These are phyloP conservation scores for Cyclocybe cylindracea DNA, from an alignment of 768 basidiomycete species.

Conservation along the genomic window DNA sequence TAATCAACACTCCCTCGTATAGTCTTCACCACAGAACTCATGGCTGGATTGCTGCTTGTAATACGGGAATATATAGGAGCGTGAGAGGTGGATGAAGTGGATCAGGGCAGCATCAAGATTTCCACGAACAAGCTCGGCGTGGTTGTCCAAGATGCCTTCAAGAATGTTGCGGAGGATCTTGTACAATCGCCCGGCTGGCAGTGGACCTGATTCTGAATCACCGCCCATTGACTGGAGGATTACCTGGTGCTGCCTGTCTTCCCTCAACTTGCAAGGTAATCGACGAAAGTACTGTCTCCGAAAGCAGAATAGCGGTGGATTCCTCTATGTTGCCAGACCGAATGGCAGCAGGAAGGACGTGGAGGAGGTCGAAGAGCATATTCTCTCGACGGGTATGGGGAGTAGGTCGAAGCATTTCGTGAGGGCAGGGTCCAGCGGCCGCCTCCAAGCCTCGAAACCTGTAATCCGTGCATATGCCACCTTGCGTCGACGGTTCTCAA, in stretches of 20 bases:
- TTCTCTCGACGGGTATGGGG: slow-evolving; percentile 81
- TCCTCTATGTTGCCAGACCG: slow-evolving; percentile 66
- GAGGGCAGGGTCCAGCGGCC: slow-evolving; percentile 80
- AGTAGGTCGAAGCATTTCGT: slow-evolving; percentile 85
- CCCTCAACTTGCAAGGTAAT: slow-evolving; percentile 90
- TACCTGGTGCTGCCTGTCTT: slow-evolving; percentile 73
- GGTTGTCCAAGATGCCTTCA: slow-evolving; percentile 73
- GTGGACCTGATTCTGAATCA: slow-evolving; percentile 60
- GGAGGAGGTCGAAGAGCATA: slow-evolving; percentile 88
- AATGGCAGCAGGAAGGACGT: slow-evolving; percentile 73
- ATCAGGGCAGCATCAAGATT: slow-evolving; percentile 92
- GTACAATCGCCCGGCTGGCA: slow-evolving; percentile 81
- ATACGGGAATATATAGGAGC: no score
- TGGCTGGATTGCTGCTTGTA: no score
- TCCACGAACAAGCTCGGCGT: slow-evolving; percentile 84
- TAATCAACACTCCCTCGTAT: no score
- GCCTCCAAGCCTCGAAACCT: slow-evolving; percentile 84
- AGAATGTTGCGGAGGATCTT: slow-evolving; percentile 73
- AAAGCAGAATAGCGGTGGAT: slow-evolving; percentile 77
- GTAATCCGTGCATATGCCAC: slow-evolving; percentile 68
- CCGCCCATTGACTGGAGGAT: slow-evolving; percentile 66
- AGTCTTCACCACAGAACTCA: no score
- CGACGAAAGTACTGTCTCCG: slow-evolving; percentile 77
- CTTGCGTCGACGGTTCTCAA: slow-evolving; percentile 87
- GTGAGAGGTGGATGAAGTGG: slow-evolving; percentile 85